These are phyloP conservation scores for Entomortierella parvispora DNA, from an alignment of 192 early-diverging fungal genomes.

Conservation along the genomic window DNA sequence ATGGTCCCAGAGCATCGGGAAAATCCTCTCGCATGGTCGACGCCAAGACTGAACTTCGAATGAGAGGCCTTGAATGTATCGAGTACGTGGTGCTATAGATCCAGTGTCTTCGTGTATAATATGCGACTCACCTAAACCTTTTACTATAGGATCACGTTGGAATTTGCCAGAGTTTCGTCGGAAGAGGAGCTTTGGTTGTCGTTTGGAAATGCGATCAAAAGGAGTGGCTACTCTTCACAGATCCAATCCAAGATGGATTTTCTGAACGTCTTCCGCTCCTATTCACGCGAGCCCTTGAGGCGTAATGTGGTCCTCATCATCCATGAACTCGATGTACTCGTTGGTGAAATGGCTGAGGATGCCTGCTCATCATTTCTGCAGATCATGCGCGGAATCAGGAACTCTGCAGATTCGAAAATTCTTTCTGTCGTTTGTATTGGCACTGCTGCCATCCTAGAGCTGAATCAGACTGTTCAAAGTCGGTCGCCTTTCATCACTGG, in stretches of 20 bases:
- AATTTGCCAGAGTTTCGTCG: not conserved
- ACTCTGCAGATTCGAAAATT: not conserved
- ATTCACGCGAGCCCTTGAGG: not conserved
- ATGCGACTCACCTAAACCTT: not conserved
- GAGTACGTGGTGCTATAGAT: conserved; percentile 12
- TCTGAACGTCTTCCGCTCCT: not conserved
- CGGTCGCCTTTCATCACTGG: conserved; percentile 36
- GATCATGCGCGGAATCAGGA: conserved; percentile 6
- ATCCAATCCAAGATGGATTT: too few relatives aligned
- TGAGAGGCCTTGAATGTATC: conserved; percentile 10
- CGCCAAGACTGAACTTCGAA: conserved; percentile 3
- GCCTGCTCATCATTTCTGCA: conserved; percentile 7
- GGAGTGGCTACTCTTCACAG: too few relatives aligned
- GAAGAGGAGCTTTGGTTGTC: conserved; percentile 10
- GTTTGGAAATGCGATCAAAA: not conserved
- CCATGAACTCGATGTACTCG: conserved; percentile 25
- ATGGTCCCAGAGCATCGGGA: conserved; percentile 18
- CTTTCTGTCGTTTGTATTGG: conserved; percentile 28
- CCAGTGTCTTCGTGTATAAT: not conserved
- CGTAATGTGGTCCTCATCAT: conserved; percentile 20
- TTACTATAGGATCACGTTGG: conserved; percentile 8
- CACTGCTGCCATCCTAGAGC: conserved; percentile 23
- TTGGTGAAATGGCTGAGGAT: not conserved
- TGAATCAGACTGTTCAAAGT: conserved; percentile 15
- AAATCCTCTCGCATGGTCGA: conserved; percentile 26